Conservation (phyloP, 495 filamentous ascomycete genomes). For the Neurospora sublineolata region DNA sequence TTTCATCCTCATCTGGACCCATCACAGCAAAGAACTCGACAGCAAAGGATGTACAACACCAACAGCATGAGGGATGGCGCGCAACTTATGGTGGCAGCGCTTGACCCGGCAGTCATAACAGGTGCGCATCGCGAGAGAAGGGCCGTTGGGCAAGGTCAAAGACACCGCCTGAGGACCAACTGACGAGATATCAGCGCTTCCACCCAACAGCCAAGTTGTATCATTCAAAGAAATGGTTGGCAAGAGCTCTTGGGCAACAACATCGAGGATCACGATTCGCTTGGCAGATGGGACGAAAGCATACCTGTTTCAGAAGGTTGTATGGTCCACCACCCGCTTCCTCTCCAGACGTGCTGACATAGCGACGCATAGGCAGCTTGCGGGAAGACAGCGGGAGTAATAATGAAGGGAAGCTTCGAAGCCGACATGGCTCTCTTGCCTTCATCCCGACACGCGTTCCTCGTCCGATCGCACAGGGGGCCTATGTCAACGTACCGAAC, state of each 20-base stretch:
- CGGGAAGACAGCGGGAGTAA: neutral
- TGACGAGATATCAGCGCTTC: neutral
- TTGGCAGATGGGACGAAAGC: neutral
- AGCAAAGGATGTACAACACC: neutral
- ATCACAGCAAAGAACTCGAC: neutral
- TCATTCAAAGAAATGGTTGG: neutral
- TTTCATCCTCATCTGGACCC: neutral
- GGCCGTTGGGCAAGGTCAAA: neutral
- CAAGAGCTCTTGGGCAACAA: neutral
- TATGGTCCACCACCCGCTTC: neutral
- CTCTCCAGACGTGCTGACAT: neutral
- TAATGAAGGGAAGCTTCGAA: neutral
- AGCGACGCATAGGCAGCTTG: neutral
- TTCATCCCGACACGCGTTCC: constrained; percentile 16
- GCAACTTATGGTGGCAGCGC: neutral
- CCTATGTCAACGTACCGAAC: constrained; percentile 6
- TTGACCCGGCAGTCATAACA: neutral
- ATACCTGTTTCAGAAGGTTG: neutral
- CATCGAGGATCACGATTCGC: neutral
- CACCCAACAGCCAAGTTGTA: neutral
- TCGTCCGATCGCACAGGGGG: constrained; percentile 10
- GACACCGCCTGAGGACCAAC: neutral
- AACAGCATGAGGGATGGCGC: neutral
- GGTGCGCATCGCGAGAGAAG: neutral
- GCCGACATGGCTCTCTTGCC: neutral